phyloP scores from a whole-genome alignment of 2,329 filamentous ascomycete species.

The Lithohypha guttulata region DNA sequence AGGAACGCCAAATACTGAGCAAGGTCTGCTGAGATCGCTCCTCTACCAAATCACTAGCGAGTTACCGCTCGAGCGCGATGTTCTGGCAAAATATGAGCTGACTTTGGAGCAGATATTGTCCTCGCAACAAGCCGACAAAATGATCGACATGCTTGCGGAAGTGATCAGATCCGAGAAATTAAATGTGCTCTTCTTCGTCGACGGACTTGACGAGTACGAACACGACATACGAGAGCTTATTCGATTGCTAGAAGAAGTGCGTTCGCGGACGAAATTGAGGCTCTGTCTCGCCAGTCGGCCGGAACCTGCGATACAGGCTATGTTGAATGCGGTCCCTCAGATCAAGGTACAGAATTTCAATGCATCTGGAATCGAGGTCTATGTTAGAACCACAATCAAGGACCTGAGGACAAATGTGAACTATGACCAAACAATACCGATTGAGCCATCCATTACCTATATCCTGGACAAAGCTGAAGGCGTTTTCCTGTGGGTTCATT shows the following conservation, averaged over 20 bases:
- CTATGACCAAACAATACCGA: neutral
- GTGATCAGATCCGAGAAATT: neutral
- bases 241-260: neutral
- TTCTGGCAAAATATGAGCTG: neutral
- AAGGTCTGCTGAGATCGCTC: neutral
- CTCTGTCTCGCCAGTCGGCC: neutral
- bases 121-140: neutral
- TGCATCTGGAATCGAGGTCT: neutral
- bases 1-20: neutral
- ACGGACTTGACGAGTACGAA: neutral
- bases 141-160: neutral
- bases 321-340: neutral
- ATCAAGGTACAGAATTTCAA: neutral
- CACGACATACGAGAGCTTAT: neutral
- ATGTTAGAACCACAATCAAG: neutral
- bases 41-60: neutral
- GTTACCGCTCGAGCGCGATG: neutral
- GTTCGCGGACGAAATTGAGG: neutral
- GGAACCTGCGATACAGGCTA: neutral
- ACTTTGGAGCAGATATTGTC: neutral
- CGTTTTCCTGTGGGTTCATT: neutral
- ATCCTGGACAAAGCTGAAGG: neutral
- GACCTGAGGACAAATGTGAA: neutral
- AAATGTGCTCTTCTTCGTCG: neutral
- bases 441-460: neutral